A percentile compares a stretch with the other conserved stretches of the same genome.
Evolutionary conservation across 345 rosid genomes (phyloP).

Genomic region (Arabidopsis arenosa): DNA sequence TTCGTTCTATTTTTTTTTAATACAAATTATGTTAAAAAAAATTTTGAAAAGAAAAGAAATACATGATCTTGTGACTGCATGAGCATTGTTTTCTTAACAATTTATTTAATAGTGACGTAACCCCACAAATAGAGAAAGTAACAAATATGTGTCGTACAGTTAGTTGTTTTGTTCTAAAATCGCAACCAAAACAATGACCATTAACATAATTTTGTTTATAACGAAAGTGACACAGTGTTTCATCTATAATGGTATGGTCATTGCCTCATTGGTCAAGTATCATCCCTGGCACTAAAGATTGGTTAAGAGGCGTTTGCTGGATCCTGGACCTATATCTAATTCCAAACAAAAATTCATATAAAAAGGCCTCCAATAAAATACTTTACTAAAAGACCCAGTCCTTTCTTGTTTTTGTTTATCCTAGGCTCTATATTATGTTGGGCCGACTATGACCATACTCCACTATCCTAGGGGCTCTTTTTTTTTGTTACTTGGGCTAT

Average conservation of each 20-base stretch:
- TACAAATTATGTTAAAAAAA: not conserved
- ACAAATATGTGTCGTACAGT: not conserved
- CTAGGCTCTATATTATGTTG: constrained; percentile 2
- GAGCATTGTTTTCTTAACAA: not conserved
- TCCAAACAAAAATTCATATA: not conserved
- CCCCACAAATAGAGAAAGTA: not conserved
- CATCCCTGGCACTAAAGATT: not conserved
- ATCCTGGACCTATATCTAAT: not conserved
- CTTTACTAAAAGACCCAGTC: not conserved
- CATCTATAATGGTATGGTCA: not conserved
- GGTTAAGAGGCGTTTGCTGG: not conserved
- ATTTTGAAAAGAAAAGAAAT: not conserved
- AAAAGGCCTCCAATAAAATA: not conserved
- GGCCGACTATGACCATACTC: constrained; percentile 14
- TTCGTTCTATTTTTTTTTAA: not conserved
- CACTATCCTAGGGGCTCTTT: not conserved
- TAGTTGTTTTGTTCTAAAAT: not conserved
- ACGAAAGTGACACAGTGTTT: constrained; percentile 20
- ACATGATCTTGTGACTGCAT: not conserved
- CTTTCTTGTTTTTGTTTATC: not conserved
- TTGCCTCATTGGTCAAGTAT: not conserved
- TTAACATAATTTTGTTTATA: not conserved
- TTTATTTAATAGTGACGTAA: not conserved
- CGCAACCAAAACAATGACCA: constrained; percentile 13
- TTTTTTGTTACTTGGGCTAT: no score